Percentiles rank a stretch among this genome's conserved stretches.
Conservation (phyloP, 2,329 filamentous ascomycete genomes). For the Podosphaera leucotricha region DNA sequence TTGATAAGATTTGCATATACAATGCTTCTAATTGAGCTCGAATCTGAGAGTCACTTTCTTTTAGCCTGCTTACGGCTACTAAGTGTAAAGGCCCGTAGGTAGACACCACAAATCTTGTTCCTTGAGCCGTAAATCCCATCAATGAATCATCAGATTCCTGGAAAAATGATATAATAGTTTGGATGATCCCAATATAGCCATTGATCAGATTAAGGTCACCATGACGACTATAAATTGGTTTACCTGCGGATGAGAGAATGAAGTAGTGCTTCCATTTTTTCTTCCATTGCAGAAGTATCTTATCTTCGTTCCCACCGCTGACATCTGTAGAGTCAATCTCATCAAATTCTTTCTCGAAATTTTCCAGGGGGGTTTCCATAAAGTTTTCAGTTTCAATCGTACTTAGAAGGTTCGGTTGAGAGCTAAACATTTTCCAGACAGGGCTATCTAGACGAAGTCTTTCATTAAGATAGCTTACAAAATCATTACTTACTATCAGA, state of each 20-base stretch:
- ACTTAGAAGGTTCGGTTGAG: slow-evolving; percentile 33
- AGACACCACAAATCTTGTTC: slow-evolving; percentile 63
- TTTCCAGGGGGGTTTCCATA: slow-evolving; percentile 30
- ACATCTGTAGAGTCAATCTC: slow-evolving; percentile 35
- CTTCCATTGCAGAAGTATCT: slow-evolving; percentile 49
- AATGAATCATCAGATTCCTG: slow-evolving; percentile 57
- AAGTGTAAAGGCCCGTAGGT: slow-evolving; percentile 77
- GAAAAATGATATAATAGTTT: slow-evolving; percentile 96
- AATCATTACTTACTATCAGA: slow-evolving; percentile 35
- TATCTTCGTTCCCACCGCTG: slow-evolving; percentile 29
- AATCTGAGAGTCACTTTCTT: slow-evolving; percentile 80
- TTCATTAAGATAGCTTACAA: slow-evolving; percentile 60
- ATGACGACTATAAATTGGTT: slow-evolving; percentile 91
- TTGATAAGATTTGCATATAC: slow-evolving; percentile 97
- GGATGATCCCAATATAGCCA: slow-evolving; percentile 80
- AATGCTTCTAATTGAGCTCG: slow-evolving; percentile 73
- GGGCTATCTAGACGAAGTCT: slow-evolving; percentile 41
- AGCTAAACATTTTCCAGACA: slow-evolving; percentile 43
- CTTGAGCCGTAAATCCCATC: slow-evolving; percentile 66
- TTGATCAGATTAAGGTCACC: slow-evolving; percentile 79
- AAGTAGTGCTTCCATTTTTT: slow-evolving; percentile 92
- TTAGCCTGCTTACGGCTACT: slow-evolving; percentile 73
- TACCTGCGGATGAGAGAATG: slow-evolving; percentile 85
- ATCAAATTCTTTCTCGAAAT: slow-evolving; percentile 61
- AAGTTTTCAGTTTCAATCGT: slow-evolving; percentile 33